Conservation (phyloP, 257 asterid genomes). For the Orobanche coerulescens region DNA sequence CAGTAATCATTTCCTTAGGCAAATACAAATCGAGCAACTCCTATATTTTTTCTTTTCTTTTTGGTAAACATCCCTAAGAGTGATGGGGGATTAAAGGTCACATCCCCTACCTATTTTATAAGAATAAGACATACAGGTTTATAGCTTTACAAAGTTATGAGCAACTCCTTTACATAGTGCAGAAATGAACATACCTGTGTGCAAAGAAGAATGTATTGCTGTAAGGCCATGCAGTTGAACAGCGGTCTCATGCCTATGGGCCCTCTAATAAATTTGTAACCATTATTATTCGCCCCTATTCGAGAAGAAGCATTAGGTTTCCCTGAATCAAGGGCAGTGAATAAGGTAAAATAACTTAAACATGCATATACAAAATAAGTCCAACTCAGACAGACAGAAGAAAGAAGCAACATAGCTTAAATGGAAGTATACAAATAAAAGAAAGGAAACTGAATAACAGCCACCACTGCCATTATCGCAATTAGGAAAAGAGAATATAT, state of each 20-base stretch:
- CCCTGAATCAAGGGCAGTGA: conserved; percentile 28
- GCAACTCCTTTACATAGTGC: not conserved
- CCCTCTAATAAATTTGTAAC: conserved; percentile 45
- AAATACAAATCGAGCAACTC: not conserved
- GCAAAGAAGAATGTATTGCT: conserved; percentile 84
- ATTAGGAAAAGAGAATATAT: not conserved
- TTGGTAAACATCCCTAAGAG: too few relatives aligned
- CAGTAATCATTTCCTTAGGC: too few relatives aligned
- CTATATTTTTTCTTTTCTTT: too few relatives aligned
- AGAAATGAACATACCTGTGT: conserved; percentile 50
- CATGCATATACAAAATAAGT: not conserved
- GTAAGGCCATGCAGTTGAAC: conserved; percentile 66
- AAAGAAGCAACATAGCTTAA: too few relatives aligned
- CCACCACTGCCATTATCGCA: not conserved
- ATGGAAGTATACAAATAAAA: too few relatives aligned
- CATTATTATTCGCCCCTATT: conserved; percentile 27
- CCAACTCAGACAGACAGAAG: not conserved
- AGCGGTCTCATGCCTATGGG: conserved; percentile 46
- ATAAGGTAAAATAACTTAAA: conserved; percentile 8
- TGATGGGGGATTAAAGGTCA: too few relatives aligned
- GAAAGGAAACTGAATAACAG: not conserved
- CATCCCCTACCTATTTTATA: too few relatives aligned
- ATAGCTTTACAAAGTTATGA: too few relatives aligned
- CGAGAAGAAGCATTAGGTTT: conserved; percentile 30
- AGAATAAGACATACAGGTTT: not conserved